phyloP scores from a whole-genome alignment of 73 alveolate species.

The Paramecium sonneborni region DNA sequence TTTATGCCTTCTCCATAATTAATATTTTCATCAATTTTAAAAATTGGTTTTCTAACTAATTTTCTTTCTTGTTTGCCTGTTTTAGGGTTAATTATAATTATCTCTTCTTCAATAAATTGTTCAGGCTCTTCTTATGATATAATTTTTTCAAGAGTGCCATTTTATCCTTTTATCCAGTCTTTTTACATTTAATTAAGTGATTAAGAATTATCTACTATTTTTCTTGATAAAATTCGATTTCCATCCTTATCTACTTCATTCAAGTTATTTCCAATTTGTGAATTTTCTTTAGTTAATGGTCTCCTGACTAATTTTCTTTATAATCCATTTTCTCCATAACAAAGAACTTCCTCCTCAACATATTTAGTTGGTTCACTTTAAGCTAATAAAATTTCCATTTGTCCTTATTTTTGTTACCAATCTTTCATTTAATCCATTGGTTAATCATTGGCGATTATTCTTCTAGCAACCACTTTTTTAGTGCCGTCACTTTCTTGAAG shows the following conservation, averaged over 20 bases:
- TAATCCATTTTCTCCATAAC: slow-evolving; percentile 26
- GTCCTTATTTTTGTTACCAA: background rate
- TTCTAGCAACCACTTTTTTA: slow-evolving; percentile 1
- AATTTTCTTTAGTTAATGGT: background rate
- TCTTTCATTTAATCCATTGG: background rate
- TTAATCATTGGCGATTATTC: background rate
- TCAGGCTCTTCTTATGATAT: slow-evolving; percentile 7
- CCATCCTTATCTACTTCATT: slow-evolving; percentile 21
- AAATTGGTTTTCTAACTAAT: background rate
- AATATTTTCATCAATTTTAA: background rate
- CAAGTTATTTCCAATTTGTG: background rate
- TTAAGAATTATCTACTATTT: slow-evolving; percentile 4
- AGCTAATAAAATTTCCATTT: background rate
- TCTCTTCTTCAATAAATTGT: slow-evolving; percentile 9
- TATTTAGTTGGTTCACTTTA: background rate
- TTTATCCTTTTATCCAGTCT: background rate
- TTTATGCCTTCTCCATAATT: background rate
- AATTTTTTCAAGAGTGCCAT: background rate
- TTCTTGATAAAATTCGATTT: slow-evolving; percentile 6
- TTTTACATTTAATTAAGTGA: background rate
- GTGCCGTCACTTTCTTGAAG: background rate
- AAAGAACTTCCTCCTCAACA: background rate
- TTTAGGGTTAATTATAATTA: background rate
- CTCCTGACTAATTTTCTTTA: background rate
- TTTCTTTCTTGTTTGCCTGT: background rate